Evolutionary conservation across 768 basidiomycete species (phyloP).

Genomic region (Tylopilus plumbeoviolaceoides): DNA sequence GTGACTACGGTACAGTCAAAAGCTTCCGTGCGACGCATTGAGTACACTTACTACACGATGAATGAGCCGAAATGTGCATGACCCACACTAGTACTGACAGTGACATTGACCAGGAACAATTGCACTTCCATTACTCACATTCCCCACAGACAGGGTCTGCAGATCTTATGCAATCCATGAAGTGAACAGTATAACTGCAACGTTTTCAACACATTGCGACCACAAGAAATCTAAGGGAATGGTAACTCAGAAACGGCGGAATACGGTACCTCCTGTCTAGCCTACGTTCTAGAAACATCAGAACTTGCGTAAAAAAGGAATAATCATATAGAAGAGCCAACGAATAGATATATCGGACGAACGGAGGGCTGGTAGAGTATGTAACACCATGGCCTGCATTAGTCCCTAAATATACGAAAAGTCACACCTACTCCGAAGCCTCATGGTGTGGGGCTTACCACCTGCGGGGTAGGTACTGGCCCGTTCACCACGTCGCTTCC

Average conservation of each 20-base stretch:
- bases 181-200: slow-evolving; percentile 12
- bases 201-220: slow-evolving; percentile 15
- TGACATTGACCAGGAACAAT: not conserved
- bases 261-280: slow-evolving; percentile 14
- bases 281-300: slow-evolving; percentile 28
- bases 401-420: slow-evolving; percentile 26
- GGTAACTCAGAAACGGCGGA: slow-evolving; percentile 8
- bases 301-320: slow-evolving; percentile 33
- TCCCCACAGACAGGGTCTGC: slow-evolving; percentile 13
- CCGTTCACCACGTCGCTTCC: slow-evolving; percentile 41
- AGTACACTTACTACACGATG: not conserved
- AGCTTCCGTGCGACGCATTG: not conserved
- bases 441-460: slow-evolving; percentile 34
- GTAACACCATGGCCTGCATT: slow-evolving; percentile 23
- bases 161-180: slow-evolving; percentile 9
- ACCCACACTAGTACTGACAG: too few relatives aligned
- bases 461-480: slow-evolving; percentile 31
- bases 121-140: slow-evolving; percentile 16
- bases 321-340: slow-evolving; percentile 37
- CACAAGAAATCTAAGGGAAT: slow-evolving; percentile 14
- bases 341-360: slow-evolving; percentile 28
- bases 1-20: not conserved
- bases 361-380: slow-evolving; percentile 15
- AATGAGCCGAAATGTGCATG: slow-evolving; percentile 1
- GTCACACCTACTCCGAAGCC: slow-evolving; percentile 29